Evolutionary conservation across 306 rosid species (phyloP), one percentile per base, ranked within the genome.

Genomic region (Boehmeria nivea): DNA sequence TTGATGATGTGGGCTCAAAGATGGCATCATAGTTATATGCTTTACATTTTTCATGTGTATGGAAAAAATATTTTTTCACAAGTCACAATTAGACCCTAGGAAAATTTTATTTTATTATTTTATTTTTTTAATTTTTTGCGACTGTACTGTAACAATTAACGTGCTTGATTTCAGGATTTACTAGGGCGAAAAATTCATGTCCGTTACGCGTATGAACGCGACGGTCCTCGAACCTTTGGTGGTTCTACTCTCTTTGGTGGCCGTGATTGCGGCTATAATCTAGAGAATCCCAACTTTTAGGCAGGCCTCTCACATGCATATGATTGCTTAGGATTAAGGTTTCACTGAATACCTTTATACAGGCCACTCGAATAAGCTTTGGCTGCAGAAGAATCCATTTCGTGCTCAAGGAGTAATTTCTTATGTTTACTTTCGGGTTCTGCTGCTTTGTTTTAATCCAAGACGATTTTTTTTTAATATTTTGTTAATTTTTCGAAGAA

Each of bases 171-270:
- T 43, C 60, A 87, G 96, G 96, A 84, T 48, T 59, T 87, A 2
- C 51, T 68, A 39, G 96, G 96, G 31, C 61, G 89, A 26, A 80
- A 16, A 70, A 71, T 87, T 33, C 79, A 86, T 6, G 96, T 87
- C 39, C 71, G 80, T 28, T 73, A 37, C 34, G 96, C 96, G 14
- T 81, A 26, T 31, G 87, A 81, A 68, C 72, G 85, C 1, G 4
- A 75, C 38, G 69, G 69, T 26, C 73, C 82, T 51, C 53, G 66
- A 21, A 16, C 57, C 8, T 14, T 61, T 43, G 80, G 76, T 7
- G 76, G 68, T 0, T 63, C 72, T 12, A 60, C 59, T 9, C 51
- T 47, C 5, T 49, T 63, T 18, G 71, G 69, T 28, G 71, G 70
- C 8, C 64, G 76, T 12, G 72, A 64, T 54, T 66, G 76, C 0